These are phyloP conservation scores for Phytophthora pistaciae DNA, from an alignment of 352 stramenopile genomes.

Conservation along the genomic window DNA sequence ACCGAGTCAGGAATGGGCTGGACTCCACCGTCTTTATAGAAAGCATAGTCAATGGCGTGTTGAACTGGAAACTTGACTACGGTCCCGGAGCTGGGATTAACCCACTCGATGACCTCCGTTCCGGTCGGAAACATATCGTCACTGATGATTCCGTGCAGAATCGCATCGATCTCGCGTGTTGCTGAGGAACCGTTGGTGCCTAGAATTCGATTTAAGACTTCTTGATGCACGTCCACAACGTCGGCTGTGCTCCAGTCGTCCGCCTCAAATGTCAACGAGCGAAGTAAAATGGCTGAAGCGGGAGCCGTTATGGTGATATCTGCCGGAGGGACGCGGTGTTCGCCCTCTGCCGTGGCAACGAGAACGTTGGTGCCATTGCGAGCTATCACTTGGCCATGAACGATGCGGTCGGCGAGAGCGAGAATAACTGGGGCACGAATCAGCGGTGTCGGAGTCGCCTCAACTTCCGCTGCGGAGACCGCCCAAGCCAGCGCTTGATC, in stretches of 20 bases:
- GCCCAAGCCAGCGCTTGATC: slow-evolving; percentile 1
- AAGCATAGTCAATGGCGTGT: background rate
- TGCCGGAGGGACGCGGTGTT: background rate
- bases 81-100: background rate
- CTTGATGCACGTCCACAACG: background rate
- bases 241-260: background rate
- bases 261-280: background rate
- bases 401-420: background rate
- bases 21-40: background rate
- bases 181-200: background rate
- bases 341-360: background rate
- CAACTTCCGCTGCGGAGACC: background rate
- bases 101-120: background rate
- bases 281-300: background rate
- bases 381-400: slow-evolving; percentile 1
- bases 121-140: background rate
- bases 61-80: background rate
- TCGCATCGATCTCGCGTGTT: background rate
- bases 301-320: background rate
- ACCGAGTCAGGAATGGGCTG: background rate
- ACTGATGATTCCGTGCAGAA: background rate
- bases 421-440: background rate
- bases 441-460: background rate
- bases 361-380: background rate
- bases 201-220: background rate